phyloP scores from a whole-genome alignment of 2,329 filamentous ascomycete genomes.

The Aspergillus costaricaensis region DNA sequence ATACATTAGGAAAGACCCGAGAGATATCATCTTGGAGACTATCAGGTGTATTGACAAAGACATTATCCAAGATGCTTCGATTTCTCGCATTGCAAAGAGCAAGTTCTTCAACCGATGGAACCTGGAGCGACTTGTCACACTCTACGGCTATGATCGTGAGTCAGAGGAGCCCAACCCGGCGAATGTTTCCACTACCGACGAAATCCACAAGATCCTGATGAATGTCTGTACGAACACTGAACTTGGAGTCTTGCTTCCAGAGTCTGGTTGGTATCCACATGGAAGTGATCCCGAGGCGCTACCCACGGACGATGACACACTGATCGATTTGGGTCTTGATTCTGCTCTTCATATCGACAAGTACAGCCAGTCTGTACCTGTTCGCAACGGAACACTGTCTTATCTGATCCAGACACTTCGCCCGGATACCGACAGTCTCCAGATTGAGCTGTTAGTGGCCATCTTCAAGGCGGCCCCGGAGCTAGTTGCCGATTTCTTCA shows the following conservation, averaged over 20 bases:
- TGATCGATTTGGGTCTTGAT: slow-evolving; percentile 67
- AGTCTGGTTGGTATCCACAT: slow-evolving; percentile 82
- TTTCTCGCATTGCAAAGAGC: slow-evolving; percentile 73
- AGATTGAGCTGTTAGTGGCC: slow-evolving; percentile 76
- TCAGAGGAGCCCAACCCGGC: slow-evolving; percentile 49
- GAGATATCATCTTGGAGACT: slow-evolving; percentile 73
- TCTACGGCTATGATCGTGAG: slow-evolving; percentile 61
- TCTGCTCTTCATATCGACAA: slow-evolving; percentile 69
- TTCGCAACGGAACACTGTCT: slow-evolving; percentile 77
- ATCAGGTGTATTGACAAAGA: slow-evolving; percentile 69
- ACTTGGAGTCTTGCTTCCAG: slow-evolving; percentile 73
- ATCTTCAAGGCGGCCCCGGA: slow-evolving; percentile 84
- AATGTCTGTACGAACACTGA: slow-evolving; percentile 71
- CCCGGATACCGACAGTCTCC: slow-evolving; percentile 77
- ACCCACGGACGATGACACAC: slow-evolving; percentile 48
- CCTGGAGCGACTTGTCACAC: slow-evolving; percentile 68
- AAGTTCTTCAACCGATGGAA: slow-evolving; percentile 74
- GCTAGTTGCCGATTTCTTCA: slow-evolving; percentile 83
- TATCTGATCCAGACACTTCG: slow-evolving; percentile 77
- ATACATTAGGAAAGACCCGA: slow-evolving; percentile 74
- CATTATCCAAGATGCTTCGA: slow-evolving; percentile 72
- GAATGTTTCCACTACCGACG: slow-evolving; percentile 61
- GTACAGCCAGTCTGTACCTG: slow-evolving; percentile 66
- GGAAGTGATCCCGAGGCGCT: slow-evolving; percentile 62
- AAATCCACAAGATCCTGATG: slow-evolving; percentile 74